These are phyloP conservation scores for Acorus gramineus DNA, from an alignment of 106 monocot species.

Conservation along the genomic window DNA sequence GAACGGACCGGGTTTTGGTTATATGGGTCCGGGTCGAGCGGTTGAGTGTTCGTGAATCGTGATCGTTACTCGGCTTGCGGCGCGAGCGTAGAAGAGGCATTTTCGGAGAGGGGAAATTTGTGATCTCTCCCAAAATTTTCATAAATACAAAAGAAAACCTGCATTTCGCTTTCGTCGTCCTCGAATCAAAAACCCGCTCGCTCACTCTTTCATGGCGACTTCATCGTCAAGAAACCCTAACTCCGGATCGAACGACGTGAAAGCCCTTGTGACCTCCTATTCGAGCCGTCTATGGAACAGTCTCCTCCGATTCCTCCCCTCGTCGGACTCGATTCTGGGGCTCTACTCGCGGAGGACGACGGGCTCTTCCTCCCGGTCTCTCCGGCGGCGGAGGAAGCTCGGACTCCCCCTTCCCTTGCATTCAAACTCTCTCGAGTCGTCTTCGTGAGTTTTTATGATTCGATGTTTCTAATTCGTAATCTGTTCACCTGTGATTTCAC, in stretches of 20 bases:
- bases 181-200: too few relatives aligned
- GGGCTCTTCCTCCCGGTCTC: slow-evolving; percentile 9
- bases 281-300: slow-evolving; percentile 31
- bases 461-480: neutral
- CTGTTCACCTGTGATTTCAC: neutral
- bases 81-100: too few relatives aligned
- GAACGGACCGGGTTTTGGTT: too few relatives aligned
- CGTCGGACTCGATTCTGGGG: slow-evolving; percentile 35
- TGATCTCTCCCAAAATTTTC: too few relatives aligned
- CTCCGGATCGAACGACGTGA: slow-evolving; percentile 6
- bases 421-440: slow-evolving; percentile 10
- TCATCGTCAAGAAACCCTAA: slow-evolving; percentile 1
- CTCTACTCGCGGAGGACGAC: neutral
- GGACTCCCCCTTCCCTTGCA: slow-evolving; percentile 50
- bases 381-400: slow-evolving; percentile 11
- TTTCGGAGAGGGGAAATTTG: too few relatives aligned
- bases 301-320: slow-evolving; percentile 29
- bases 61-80: too few relatives aligned
- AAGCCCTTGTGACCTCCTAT: slow-evolving; percentile 32
- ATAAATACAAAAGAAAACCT: too few relatives aligned
- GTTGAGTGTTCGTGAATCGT: too few relatives aligned
- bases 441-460: slow-evolving; percentile 14
- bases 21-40: too few relatives aligned
- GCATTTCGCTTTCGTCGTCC: too few relatives aligned
- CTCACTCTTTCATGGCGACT: slow-evolving; percentile 13